Conservation (phyloP, 2,329 filamentous ascomycete genomes). For the Tolypocladium ophioglossoides region DNA sequence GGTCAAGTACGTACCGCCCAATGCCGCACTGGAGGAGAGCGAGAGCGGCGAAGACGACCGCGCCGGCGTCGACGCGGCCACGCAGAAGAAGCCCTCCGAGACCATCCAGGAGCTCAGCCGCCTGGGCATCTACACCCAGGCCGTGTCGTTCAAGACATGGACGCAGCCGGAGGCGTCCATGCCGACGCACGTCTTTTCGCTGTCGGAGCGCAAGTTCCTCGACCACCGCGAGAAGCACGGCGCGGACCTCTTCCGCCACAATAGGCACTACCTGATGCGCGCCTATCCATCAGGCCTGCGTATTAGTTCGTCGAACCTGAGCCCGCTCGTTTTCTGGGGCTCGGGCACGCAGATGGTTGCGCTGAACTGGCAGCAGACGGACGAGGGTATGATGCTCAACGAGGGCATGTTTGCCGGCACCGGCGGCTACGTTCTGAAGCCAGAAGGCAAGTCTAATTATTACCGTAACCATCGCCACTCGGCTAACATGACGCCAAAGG, state of each 20-base stretch:
- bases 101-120: constrained; percentile 65
- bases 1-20: constrained; percentile 56
- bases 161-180: constrained; percentile 58
- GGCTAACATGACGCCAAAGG: constrained; percentile 8
- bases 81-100: constrained; percentile 39
- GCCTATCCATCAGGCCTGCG: constrained; percentile 78
- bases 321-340: constrained; percentile 77
- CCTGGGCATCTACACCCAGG: constrained; percentile 74
- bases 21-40: constrained; percentile 15
- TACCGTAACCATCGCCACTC: not conserved
- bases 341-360: constrained; percentile 85
- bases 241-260: constrained; percentile 62
- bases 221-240: constrained; percentile 42
- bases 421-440: constrained; percentile 80
- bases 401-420: constrained; percentile 82
- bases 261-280: constrained; percentile 72
- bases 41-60: constrained; percentile 24
- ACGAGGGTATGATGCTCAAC: constrained; percentile 93
- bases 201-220: constrained; percentile 55
- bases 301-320: constrained; percentile 75
- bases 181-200: constrained; percentile 59
- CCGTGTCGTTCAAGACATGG: constrained; percentile 72
- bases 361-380: constrained; percentile 86
- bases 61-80: constrained; percentile 30
- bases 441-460: constrained; percentile 42